These are phyloP conservation scores for Chrysosporium queenslandicum DNA, from an alignment of 2,329 filamentous ascomycete species.

Conservation along the genomic window DNA sequence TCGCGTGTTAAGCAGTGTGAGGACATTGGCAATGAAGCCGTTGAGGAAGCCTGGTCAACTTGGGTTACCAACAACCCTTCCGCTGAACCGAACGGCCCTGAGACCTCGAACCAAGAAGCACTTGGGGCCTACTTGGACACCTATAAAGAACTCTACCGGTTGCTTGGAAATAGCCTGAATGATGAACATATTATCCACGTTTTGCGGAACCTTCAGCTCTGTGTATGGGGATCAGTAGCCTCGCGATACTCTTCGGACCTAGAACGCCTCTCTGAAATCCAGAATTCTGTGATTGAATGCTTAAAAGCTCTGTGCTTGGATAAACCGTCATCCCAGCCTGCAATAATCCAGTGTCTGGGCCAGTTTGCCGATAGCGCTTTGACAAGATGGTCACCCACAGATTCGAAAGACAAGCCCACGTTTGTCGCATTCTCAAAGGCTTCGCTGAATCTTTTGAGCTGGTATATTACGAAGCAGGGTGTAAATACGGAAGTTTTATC, in stretches of 20 bases:
- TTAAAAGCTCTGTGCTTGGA: constrained; percentile 30
- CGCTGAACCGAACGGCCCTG: constrained; percentile 35
- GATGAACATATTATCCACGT: constrained; percentile 56
- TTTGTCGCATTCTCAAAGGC: constrained; percentile 84
- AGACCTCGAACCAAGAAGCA: constrained; percentile 64
- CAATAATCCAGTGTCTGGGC: constrained; percentile 43
- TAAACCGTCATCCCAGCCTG: constrained; percentile 30
- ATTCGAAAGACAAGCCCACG: constrained; percentile 51
- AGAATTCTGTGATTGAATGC: constrained; percentile 28
- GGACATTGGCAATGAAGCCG: constrained; percentile 38
- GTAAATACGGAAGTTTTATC: constrained; percentile 58
- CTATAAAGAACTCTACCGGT: constrained; percentile 65
- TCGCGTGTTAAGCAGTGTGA: constrained; percentile 36
- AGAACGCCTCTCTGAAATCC: constrained; percentile 32
- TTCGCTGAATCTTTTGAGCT: constrained; percentile 57
- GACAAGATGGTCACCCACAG: constrained; percentile 30
- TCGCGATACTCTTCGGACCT: constrained; percentile 33
- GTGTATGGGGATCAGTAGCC: constrained; percentile 58
- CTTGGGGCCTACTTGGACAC: constrained; percentile 74
- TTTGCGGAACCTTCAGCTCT: constrained; percentile 58
- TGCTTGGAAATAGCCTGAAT: constrained; percentile 57
- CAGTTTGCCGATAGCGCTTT: constrained; percentile 57
- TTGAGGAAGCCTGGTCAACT: constrained; percentile 56
- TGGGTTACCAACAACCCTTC: constrained; percentile 59
- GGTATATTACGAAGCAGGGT: constrained; percentile 33